phyloP scores from a whole-genome alignment of 139 green algal species.

The Chlorella sp. region DNA sequence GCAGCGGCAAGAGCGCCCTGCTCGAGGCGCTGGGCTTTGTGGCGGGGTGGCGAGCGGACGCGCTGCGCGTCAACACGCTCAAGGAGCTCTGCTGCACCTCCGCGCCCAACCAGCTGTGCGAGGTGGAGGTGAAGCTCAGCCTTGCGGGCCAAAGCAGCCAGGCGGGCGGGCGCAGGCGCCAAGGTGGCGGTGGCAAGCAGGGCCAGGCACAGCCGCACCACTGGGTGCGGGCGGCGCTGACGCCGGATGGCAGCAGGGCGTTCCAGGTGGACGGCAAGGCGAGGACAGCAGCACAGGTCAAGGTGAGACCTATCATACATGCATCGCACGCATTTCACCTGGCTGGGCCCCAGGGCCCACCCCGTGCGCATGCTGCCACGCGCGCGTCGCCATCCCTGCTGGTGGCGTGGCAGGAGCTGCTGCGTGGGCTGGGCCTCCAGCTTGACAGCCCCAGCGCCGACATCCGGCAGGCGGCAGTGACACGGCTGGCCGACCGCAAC shows the following conservation, averaged over 20 bases:
- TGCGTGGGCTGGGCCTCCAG: conserved; percentile 18
- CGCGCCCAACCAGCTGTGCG: conserved; percentile 17
- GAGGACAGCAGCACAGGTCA: conserved; percentile 18
- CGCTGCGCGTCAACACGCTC: conserved; percentile 8
- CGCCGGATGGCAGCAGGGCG: conserved; percentile 26
- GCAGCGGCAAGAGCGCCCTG: conserved; percentile 48
- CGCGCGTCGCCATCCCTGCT: too few species aligned
- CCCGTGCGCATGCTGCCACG: background rate
- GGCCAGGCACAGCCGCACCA: background rate
- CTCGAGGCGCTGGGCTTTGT: conserved; percentile 44
- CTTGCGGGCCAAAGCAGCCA: too few species aligned
- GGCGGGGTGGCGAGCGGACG: background rate
- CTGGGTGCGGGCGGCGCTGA: conserved; percentile 24
- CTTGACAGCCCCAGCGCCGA: conserved; percentile 18
- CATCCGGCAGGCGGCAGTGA: conserved; percentile 44
- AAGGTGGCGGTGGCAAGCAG: background rate
- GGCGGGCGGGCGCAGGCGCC: background rate
- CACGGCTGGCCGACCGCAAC: conserved; percentile 35
- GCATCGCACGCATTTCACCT: background rate
- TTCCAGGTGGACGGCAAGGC: conserved; percentile 32
- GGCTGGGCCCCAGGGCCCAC: background rate
- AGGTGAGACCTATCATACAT: conserved; percentile 12
- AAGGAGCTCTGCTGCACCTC: conserved; percentile 11
- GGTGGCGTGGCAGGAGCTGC: conserved; percentile 20
- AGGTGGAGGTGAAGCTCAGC: conserved; percentile 22